Percentiles rank a stretch among this genome's conserved stretches.
phyloP scores from a whole-genome alignment of 192 early-diverging fungal genomes.

The Lobosporangium transversale region DNA sequence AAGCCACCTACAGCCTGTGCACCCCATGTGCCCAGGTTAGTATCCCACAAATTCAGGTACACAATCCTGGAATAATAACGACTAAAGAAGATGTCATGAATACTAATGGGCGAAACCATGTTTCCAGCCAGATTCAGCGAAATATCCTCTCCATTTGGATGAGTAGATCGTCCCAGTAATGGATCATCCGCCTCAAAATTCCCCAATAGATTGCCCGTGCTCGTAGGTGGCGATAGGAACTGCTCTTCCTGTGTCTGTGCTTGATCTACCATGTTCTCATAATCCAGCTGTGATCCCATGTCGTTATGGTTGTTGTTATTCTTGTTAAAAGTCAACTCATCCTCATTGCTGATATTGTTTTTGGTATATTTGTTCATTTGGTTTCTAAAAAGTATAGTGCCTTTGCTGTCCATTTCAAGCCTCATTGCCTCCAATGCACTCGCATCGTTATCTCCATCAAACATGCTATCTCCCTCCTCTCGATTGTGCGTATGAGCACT shows the following conservation, averaged over 20 bases:
- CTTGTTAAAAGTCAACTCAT: not conserved
- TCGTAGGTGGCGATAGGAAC: constrained; percentile 5
- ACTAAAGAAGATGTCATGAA: constrained; percentile 49
- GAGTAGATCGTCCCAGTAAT: constrained; percentile 18
- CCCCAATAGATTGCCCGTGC: not conserved
- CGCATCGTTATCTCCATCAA: not conserved
- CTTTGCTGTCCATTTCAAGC: too few relatives aligned
- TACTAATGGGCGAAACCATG: constrained; percentile 26
- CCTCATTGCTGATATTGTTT: not conserved
- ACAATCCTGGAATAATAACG: constrained; percentile 30
- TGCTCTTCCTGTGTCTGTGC: not conserved
- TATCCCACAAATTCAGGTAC: constrained; percentile 44
- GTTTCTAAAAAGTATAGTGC: too few relatives aligned
- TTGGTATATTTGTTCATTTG: too few relatives aligned
- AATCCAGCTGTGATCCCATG: not conserved
- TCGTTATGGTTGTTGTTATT: not conserved
- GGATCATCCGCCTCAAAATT: constrained; percentile 5
- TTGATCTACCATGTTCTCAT: too few relatives aligned
- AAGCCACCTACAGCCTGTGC: constrained; percentile 46
- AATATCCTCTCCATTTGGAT: constrained; percentile 25
- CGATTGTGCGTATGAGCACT: not conserved
- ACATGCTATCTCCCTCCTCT: not conserved
- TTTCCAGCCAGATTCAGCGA: constrained; percentile 44
- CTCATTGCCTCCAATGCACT: not conserved
- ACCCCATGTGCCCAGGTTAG: constrained; percentile 49